These are phyloP conservation scores for Hibiscus trionum DNA, from an alignment of 345 rosid genomes.

Conservation along the genomic window DNA sequence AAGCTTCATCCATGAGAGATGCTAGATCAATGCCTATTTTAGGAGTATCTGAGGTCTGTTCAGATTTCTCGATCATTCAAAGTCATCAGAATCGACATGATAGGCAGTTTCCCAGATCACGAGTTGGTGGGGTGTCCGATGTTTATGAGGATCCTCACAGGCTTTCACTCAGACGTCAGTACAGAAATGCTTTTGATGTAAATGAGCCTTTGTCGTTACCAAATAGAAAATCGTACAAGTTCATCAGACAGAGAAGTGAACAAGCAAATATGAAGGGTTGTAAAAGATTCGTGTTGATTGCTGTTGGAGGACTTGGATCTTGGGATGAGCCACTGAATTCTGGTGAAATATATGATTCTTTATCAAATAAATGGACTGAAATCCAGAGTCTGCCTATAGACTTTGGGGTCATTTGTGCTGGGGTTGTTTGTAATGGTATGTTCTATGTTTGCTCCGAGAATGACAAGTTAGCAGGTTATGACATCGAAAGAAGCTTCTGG, in stretches of 20 bases:
- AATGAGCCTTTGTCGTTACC: slow-evolving; percentile 28
- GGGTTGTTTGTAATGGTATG: slow-evolving; percentile 73
- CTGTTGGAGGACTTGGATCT: slow-evolving; percentile 76
- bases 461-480: slow-evolving; percentile 87
- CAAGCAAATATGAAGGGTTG: slow-evolving; percentile 36
- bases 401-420: slow-evolving; percentile 70
- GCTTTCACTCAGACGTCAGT: slow-evolving; percentile 69
- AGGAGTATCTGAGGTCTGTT: slow-evolving; percentile 60
- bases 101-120: slow-evolving; percentile 56
- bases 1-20: slow-evolving; percentile 70
- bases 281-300: slow-evolving; percentile 62
- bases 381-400: slow-evolving; percentile 73
- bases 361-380: slow-evolving; percentile 77
- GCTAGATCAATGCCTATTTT: slow-evolving; percentile 82
- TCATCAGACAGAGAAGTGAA: slow-evolving; percentile 47
- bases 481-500: slow-evolving; percentile 92
- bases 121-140: slow-evolving; percentile 63
- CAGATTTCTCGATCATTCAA: slow-evolving; percentile 41
- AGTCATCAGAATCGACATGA: slow-evolving; percentile 62
- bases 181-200: slow-evolving; percentile 45
- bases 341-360: slow-evolving; percentile 83
- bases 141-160: slow-evolving; percentile 96
- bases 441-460: slow-evolving; percentile 84
- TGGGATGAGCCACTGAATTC: slow-evolving; percentile 88
- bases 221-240: slow-evolving; percentile 42